Conservation (phyloP, 495 filamentous ascomycete genomes). For the Tuber aestivum region DNA sequence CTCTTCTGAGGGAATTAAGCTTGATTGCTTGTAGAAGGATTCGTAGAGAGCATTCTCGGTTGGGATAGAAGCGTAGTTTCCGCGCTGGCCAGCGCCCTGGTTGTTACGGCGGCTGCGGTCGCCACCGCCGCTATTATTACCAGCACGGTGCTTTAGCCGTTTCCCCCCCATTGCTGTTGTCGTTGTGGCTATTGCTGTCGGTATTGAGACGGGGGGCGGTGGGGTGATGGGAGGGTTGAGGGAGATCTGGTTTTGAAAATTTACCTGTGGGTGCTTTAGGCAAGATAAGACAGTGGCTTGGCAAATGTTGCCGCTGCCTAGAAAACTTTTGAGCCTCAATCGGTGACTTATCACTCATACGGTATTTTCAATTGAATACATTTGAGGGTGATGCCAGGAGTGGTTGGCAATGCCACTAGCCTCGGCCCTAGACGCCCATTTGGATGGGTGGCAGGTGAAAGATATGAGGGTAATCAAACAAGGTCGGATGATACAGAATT, state of each 20-base stretch:
- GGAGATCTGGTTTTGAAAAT: neutral
- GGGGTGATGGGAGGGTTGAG: neutral
- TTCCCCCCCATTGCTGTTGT: neutral
- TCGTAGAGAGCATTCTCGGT: conserved; percentile 68
- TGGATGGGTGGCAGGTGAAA: neutral
- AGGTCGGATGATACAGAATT: neutral
- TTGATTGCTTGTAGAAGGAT: conserved; percentile 71
- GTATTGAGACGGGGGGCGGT: neutral
- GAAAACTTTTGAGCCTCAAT: neutral
- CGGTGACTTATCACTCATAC: neutral
- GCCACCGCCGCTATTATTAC: conserved; percentile 13
- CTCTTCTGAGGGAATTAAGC: conserved; percentile 67
- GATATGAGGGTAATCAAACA: neutral
- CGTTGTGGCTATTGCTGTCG: neutral
- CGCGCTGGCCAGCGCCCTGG: conserved; percentile 36
- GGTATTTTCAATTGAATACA: neutral
- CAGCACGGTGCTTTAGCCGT: neutral
- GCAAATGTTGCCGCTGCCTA: neutral
- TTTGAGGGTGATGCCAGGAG: neutral
- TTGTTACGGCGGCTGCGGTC: conserved; percentile 12
- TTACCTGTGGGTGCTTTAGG: neutral
- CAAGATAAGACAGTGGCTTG: neutral
- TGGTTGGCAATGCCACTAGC: neutral
- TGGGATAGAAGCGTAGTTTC: conserved; percentile 32
- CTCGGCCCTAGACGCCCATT: neutral